Percentiles rank a stretch among this genome's conserved stretches.
These are phyloP conservation scores for Blastobotrys americana DNA, from an alignment of 805 yeast genomes.

Conservation along the genomic window DNA sequence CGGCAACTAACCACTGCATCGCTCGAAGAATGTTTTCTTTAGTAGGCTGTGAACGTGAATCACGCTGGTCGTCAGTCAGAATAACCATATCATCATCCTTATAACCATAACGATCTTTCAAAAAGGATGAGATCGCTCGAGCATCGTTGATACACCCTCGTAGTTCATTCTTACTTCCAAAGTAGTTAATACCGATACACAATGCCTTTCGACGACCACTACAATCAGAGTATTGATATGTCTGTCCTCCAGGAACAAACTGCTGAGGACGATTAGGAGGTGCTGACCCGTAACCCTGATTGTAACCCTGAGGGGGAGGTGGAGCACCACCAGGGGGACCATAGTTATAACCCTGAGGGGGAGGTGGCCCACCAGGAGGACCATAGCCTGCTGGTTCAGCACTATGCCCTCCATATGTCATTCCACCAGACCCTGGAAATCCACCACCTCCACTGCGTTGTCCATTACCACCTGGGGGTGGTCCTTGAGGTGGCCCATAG, in stretches of 20 bases:
- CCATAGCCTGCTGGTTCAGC: background rate
- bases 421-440: background rate
- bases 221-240: constrained; percentile 58
- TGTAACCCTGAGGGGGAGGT: constrained; percentile 20
- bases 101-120: constrained; percentile 34
- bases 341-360: constrained; percentile 16
- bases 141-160: constrained; percentile 80
- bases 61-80: constrained; percentile 36
- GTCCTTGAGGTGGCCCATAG: constrained; percentile 25
- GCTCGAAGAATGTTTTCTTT: constrained; percentile 65
- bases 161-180: constrained; percentile 52
- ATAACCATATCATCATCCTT: constrained; percentile 34
- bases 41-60: constrained; percentile 47
- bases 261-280: constrained; percentile 32
- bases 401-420: background rate
- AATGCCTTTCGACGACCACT: constrained; percentile 68
- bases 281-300: constrained; percentile 15
- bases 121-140: constrained; percentile 37
- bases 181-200: constrained; percentile 70
- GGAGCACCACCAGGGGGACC: constrained; percentile 30
- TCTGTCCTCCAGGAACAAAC: constrained; percentile 26
- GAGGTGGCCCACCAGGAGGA: constrained; percentile 21
- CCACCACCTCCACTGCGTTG: constrained; percentile 16
- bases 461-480: constrained; percentile 25
- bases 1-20: constrained; percentile 72